Conservation (phyloP, 2,329 filamentous ascomycete species). For the Penicillium sp. region DNA sequence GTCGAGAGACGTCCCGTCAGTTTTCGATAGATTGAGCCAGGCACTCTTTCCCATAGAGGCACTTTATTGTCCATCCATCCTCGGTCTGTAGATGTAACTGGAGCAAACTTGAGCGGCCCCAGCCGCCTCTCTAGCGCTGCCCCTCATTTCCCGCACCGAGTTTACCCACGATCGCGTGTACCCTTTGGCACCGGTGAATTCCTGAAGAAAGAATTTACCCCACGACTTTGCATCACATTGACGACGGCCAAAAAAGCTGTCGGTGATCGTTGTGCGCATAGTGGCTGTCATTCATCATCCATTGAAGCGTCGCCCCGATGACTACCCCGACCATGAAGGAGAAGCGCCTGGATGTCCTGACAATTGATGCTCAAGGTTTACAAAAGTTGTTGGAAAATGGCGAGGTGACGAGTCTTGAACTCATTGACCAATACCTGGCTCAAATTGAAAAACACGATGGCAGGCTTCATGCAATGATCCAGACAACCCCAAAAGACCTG, state of each 20-base stretch:
- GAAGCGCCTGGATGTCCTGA: neutral
- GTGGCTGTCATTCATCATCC: neutral
- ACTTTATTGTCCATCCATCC: neutral
- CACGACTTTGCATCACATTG: neutral
- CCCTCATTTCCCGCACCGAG: neutral
- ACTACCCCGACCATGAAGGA: neutral
- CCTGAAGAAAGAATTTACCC: neutral
- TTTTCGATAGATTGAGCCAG: no score
- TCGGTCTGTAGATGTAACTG: neutral
- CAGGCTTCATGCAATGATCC: slow-evolving; percentile 1
- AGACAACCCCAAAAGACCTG: neutral
- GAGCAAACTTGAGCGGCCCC: neutral
- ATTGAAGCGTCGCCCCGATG: neutral
- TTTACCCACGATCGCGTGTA: neutral
- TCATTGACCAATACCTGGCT: neutral
- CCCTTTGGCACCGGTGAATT: neutral
- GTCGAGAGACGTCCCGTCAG: no score
- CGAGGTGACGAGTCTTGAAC: neutral
- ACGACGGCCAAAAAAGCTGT: neutral
- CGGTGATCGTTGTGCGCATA: neutral
- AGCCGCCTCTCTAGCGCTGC: neutral
- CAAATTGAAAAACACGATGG: neutral
- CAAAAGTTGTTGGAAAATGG: neutral
- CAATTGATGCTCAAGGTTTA: neutral
- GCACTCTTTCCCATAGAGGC: no score